Base-by-base conservation (phyloP, 345 rosid species). In the Citrus glauca region DNA sequence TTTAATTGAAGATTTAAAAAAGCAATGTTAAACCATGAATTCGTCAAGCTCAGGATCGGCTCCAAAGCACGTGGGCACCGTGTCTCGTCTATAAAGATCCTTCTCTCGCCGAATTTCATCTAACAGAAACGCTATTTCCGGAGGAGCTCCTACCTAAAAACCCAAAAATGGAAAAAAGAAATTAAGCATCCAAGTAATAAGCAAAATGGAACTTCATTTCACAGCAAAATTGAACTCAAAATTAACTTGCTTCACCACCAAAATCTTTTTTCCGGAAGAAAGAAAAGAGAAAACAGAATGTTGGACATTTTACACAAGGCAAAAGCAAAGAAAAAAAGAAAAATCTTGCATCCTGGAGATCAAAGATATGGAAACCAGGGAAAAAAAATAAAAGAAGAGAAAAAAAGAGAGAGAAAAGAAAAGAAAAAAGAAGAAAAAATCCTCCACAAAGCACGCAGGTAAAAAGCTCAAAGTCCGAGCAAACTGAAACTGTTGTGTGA, bases 31-130 rank as follows among this genome's bases (percentile, higher is more conserved):
- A 59, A 96, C 99, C 98, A 96, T 94, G 88, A 96, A 96, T 83
- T 92, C 91, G 81, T 96, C 99, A 76, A 96, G 99, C 89, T 94
- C 97, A 76, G 94, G 99, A 88, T 96, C 98, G 69, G 90, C 89
- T 76, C 94, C 98, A 2, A 84, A 79, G 88, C 79, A 86, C 7
- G 84, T 79, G 6, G 89, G 75, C 76, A 66, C 80, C 45, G 77
- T 80, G 56, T 85, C 90, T 83, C 77, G 79, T 88, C 79, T 85
- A 75, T 66, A 85, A 33, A 86, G 50, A 62, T 85, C 85, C 67
- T 82, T 82, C 71, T 87, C 97, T 64, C 83, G 72, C 80, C 86
- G 86, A 81, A 93, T 90, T 85, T 90, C 93, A 63, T 93, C 97
- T 20, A 93, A 73, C 37, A 91, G 61, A 19, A 87, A 79, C 16